Evolutionary conservation across 2,329 filamentous ascomycete genomes (phyloP).

Genomic region (Calonectria naviculata): DNA sequence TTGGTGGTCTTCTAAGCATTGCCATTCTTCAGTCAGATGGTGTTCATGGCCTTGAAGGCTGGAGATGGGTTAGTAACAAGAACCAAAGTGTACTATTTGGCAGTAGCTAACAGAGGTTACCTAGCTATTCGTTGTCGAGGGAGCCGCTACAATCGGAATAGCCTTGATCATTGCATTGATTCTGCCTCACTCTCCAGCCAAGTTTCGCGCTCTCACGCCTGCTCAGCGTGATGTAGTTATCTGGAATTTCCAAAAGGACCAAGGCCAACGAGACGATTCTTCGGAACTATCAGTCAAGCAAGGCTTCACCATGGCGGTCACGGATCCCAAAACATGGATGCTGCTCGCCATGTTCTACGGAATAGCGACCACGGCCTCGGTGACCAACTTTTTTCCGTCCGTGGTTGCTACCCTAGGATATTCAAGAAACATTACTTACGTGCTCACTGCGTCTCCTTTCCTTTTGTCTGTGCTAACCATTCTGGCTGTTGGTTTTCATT

Average conservation of each 20-base stretch:
- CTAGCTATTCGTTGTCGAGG: slow-evolving; percentile 14
- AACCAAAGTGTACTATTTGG: too few relatives aligned
- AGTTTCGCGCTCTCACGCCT: not conserved
- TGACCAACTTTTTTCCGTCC: slow-evolving; percentile 6
- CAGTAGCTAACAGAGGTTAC: not conserved
- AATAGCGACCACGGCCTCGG: not conserved
- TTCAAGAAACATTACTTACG: not conserved
- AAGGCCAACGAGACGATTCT: not conserved
- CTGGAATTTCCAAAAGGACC: slow-evolving; percentile 8
- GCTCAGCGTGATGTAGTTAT: not conserved
- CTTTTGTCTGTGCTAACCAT: not conserved
- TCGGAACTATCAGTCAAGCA: slow-evolving; percentile 32
- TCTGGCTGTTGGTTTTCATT: not conserved
- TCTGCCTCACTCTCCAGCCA: slow-evolving; percentile 6
- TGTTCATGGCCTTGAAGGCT: slow-evolving; percentile 1
- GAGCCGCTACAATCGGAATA: not conserved
- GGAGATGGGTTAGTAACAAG: slow-evolving; percentile 11
- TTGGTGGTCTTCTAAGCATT: slow-evolving; percentile 3
- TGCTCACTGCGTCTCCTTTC: not conserved
- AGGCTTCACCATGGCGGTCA: slow-evolving; percentile 26
- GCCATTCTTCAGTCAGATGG: slow-evolving; percentile 8
- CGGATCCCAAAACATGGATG: slow-evolving; percentile 7
- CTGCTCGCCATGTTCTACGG: not conserved
- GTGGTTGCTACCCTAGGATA: slow-evolving; percentile 2
- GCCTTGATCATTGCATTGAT: slow-evolving; percentile 7